These are phyloP conservation scores for Pseudozyma pruni DNA, from an alignment of 1,284 basidiomycete species.

Conservation along the genomic window DNA sequence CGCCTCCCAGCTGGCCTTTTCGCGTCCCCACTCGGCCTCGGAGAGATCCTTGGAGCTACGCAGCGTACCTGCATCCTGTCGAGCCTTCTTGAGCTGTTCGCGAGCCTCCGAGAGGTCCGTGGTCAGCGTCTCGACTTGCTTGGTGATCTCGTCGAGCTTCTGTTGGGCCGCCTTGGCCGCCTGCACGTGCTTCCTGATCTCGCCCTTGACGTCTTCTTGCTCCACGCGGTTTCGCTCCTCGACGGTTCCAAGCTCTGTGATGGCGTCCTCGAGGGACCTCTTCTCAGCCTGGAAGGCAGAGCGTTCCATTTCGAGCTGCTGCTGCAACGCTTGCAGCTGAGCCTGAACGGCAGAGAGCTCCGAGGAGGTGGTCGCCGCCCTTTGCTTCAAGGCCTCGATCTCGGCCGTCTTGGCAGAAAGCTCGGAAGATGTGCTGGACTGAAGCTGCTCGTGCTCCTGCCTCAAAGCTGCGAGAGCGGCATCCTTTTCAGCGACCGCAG, in stretches of 20 bases:
- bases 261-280: conserved; percentile 62
- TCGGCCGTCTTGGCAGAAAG: conserved; percentile 76
- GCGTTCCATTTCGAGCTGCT: conserved; percentile 73
- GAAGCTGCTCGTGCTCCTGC: conserved; percentile 79
- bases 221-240: conserved; percentile 70
- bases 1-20: conserved; percentile 83
- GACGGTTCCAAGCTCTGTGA: conserved; percentile 59
- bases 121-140: conserved; percentile 71
- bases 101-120: conserved; percentile 77
- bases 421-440: conserved; percentile 28
- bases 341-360: conserved; percentile 73
- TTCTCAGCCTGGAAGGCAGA: conserved; percentile 77
- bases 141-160: conserved; percentile 80
- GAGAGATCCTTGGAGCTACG: conserved; percentile 73
- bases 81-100: conserved; percentile 46
- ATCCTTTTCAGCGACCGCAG: conserved; percentile 77
- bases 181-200: conserved; percentile 73
- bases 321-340: conserved; percentile 76
- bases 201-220: conserved; percentile 71
- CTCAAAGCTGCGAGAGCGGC: conserved; percentile 73
- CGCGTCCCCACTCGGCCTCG: conserved; percentile 75
- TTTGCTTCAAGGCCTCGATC: conserved; percentile 75
- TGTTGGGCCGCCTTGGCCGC: conserved; percentile 83
- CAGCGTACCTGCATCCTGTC: conserved; percentile 39
- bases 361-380: conserved; percentile 73